Base-by-base conservation (phyloP, 768 basidiomycete genomes). In the Baorangia bicolor region DNA sequence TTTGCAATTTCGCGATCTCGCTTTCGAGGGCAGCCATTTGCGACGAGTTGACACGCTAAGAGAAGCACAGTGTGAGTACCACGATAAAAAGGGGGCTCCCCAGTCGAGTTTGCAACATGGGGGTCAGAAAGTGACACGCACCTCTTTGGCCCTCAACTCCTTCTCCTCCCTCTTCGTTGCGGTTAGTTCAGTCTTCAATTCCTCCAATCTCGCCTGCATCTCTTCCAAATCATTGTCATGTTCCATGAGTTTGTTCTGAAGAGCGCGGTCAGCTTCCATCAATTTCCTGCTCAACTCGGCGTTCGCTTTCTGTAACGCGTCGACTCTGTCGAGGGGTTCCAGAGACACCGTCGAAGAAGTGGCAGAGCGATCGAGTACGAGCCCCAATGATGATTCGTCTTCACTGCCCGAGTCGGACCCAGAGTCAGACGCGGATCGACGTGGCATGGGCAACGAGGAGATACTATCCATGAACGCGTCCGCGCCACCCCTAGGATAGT, bases 91-190 rank as follows among this genome's bases (percentile, higher is more conserved):
- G 14, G 18, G 11, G 33, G 12, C 4, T 18, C 33, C 38, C 55
- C 21, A 56, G 35, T 20, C 37, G 14, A 47, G 49, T 48, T 45
- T 31, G n/a, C 10, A 47, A 54, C 16, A 42, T 57, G 53, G 35
- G 49, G 44, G 27, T 58, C 9, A 38, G 53, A 39, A 21, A 54
- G 40, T 3, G 4, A 42, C 62, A 73, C 62, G 11, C 55, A 92
- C 92, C 78, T 97, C 95, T 71, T 94, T 95, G 13, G 82, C 77
- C 42, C 91, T 79, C 60, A 96, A 72, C 64, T 98, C 95, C 74
- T 98, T 97, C 72, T 98, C 94, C 64, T 98, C 94, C 38, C 91
- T 81, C 70, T 92, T 90, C 5, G 89, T 87, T 7, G 87, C 80
- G 14, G 78, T 85, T 9, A 97, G 76, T 70, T 97, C 95, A 13